Percentiles rank a stretch among this genome's conserved stretches.
Conservation (phyloP, 164 flowering plant genomes). For the Akebia trifoliata region DNA sequence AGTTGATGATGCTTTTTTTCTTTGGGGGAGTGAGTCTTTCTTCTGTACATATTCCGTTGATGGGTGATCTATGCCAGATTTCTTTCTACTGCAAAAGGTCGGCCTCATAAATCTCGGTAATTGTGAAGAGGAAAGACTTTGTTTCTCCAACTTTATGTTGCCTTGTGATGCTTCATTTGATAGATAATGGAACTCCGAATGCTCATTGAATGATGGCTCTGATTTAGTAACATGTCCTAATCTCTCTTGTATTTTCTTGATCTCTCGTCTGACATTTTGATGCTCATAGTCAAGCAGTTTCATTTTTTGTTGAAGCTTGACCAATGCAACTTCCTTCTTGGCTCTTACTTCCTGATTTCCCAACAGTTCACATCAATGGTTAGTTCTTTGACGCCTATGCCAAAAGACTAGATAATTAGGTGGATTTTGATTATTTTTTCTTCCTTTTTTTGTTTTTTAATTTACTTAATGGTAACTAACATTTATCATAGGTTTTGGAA, state of each 20-base stretch:
- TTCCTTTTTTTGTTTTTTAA: too few species aligned
- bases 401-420: too few species aligned
- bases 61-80: slow-evolving; percentile 24
- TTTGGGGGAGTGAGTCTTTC: slow-evolving; percentile 13
- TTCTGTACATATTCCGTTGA: slow-evolving; percentile 10
- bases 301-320: slow-evolving; percentile 36
- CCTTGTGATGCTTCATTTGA: slow-evolving; percentile 18
- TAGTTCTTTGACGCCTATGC: background rate
- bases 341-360: slow-evolving; percentile 35
- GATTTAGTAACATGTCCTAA: slow-evolving; percentile 26
- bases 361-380: slow-evolving; percentile 1
- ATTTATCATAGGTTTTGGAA: too few species aligned
- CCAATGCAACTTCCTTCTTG: slow-evolving; percentile 39
- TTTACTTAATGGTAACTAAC: too few species aligned
- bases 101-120: slow-evolving; percentile 60
- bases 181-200: slow-evolving; percentile 18
- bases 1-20: slow-evolving; percentile 25
- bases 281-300: slow-evolving; percentile 42
- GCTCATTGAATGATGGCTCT: slow-evolving; percentile 14
- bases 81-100: slow-evolving; percentile 49
- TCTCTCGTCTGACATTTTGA: slow-evolving; percentile 22
- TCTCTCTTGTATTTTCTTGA: slow-evolving; percentile 27
- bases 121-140: slow-evolving; percentile 19
- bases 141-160: slow-evolving; percentile 10
- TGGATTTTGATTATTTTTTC: too few species aligned